Base-by-base conservation (phyloP, 371 early-diverging fungal genomes). In the Mortierella sp. region DNA sequence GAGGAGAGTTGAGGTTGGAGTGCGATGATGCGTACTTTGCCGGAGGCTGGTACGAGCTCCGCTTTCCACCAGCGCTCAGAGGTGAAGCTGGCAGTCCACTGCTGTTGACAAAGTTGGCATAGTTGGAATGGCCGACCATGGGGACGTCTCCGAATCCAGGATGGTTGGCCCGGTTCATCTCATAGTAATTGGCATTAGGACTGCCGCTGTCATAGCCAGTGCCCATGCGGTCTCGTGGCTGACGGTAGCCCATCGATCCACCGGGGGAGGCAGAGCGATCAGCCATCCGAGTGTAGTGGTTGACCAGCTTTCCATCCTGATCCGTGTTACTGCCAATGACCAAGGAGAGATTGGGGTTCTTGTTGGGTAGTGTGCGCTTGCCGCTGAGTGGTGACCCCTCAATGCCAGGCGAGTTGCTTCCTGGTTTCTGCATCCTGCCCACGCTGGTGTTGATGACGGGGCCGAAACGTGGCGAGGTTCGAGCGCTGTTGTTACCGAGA, bases 321-420 rank as follows among this genome's bases (percentile, higher is more conserved):
- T 81, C 81, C 26, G 81, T 81, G 24, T 81, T 81, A 41, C 74
- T 77, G 16, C 74, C 81, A 39, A 81, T 81, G 19, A 81, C 81
- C 11, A 81, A 68, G 10, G 81, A 81, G 19, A 81, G 71, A 45
- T 77, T 76, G 5, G 81, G 71, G 26, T 77, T 77, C 41, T 74
- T 73, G 44, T 74, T 73, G 44, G 81, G 71, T 22, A 77, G 55
- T 66, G 71, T 64, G 8, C 71, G 77, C 43, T 77, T 76, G 53
- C 77, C 71, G 34, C 77, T 74, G 24, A 81, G 77, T 22, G 81
- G 81, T 0, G 81, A 81, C 5, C 70, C 67, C 14, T 80, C 80
- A 4, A 76, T 69, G 10, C 77, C 69, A 1, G 80, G 77, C 8
- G 80, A 76, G 40, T 70, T 77, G 26, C 73, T 50, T 5, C 81